These are phyloP conservation scores for Ensete ventricosum DNA, from an alignment of 176 grass and related monocot genomes.

Conservation along the genomic window DNA sequence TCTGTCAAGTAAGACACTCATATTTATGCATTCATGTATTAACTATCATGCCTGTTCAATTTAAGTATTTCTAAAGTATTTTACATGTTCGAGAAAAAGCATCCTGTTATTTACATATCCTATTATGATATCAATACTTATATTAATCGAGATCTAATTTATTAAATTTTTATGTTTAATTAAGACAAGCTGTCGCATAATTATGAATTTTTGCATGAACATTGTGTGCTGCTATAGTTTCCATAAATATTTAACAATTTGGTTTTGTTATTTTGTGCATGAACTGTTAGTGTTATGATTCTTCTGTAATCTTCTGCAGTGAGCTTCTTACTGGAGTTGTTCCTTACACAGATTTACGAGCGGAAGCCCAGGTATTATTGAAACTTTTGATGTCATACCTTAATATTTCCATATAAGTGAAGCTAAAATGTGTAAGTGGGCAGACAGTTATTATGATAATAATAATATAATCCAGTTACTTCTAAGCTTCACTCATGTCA, in stretches of 20 bases:
- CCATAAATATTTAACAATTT: not conserved
- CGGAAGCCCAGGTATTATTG: constrained; percentile 90
- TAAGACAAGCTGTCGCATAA: not conserved
- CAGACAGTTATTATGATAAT: not conserved
- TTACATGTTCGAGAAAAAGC: not conserved
- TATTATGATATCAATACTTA: no score
- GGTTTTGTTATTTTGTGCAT: not conserved
- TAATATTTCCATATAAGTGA: not conserved
- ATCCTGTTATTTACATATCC: no score
- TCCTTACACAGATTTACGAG: constrained; percentile 83
- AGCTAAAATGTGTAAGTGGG: not conserved
- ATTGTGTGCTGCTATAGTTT: not conserved
- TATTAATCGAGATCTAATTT: no score
- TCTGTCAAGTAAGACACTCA: constrained; percentile 76
- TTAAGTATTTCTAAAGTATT: not conserved
- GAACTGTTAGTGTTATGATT: not conserved
- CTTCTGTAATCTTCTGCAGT: constrained; percentile 41
- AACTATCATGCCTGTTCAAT: constrained; percentile 2
- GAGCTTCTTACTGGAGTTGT: constrained; percentile 93
- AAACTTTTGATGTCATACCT: not conserved
- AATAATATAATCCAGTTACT: not conserved
- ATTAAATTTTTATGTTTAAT: no score
- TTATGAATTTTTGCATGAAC: not conserved
- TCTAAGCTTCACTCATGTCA: not conserved
- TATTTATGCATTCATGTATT: not conserved